A percentile compares a stretch with the other conserved stretches of the same genome.
Evolutionary conservation across 768 basidiomycete species (phyloP).

Genomic region (Collybia nuda): DNA sequence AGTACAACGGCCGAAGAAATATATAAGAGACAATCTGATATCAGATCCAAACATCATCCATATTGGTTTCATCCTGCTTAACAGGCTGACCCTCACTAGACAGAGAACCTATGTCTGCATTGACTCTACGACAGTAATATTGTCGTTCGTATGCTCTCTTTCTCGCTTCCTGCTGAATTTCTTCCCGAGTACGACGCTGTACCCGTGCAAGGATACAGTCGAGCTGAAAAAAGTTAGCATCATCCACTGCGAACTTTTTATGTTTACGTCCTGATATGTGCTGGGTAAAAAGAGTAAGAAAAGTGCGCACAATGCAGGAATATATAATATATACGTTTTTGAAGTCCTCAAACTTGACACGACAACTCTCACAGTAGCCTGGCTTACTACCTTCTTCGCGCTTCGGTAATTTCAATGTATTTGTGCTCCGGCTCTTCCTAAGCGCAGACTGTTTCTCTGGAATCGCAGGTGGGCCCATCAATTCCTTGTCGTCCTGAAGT

Average conservation of each 20-base stretch:
- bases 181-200: conserved; percentile 36
- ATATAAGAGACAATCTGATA: no score
- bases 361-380: conserved; percentile 97
- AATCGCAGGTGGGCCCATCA: conserved; percentile 70
- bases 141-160: conserved; percentile 16
- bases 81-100: no score
- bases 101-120: not conserved
- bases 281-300: conserved; percentile 35
- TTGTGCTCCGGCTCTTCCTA: conserved; percentile 80
- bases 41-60: no score
- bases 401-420: conserved; percentile 70
- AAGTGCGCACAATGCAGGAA: conserved; percentile 2
- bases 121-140: conserved; percentile 6
- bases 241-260: conserved; percentile 76
- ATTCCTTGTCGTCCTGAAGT: conserved; percentile 34
- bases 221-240: conserved; percentile 75
- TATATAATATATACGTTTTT: conserved; percentile 59
- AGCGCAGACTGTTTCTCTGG: conserved; percentile 54
- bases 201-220: conserved; percentile 74
- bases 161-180: conserved; percentile 25
- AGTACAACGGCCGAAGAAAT: no score
- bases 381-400: conserved; percentile 88
- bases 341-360: conserved; percentile 88
- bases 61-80: no score
- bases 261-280: conserved; percentile 76